Evolutionary conservation across 2,329 filamentous ascomycete species (phyloP), one percentile per base, ranked within the genome.

Genomic region (Apiospora pterosperma): DNA sequence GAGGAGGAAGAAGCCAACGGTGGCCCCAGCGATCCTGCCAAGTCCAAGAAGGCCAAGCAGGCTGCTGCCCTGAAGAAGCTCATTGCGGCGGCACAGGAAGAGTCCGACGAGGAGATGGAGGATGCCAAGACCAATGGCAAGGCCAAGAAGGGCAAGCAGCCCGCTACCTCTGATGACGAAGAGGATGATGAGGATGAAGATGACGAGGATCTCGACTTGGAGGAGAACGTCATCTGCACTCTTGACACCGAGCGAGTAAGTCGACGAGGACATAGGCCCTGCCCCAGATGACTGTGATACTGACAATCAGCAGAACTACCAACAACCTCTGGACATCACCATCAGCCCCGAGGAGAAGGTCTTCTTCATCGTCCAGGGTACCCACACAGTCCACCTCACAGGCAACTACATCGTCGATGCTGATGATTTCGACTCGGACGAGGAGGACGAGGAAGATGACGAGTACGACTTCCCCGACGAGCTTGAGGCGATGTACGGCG

Each of bases 171-270:
- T 2, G 73, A 72, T 63, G 74, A 76, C 55, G 73, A 76, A 2
- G 74, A 82, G 41, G 83, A 85, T 36, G 84, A 87, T 2, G 83
- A 87, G 14, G 84, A 87, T 36, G 86, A 90, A 63, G 85, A 87
- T 65, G 86, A 85, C 7, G 86, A 88, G 48, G 86, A 85, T 31
- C 79, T 86, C 62, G 88, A 93, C 74, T 82, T 95, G 62, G 93
- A 97, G 78, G 92, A 97, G 83, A 92, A 92, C 73, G 93, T 98
- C 71, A 82, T 99, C 73, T 99, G 96, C 88, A 99, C 96, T 67
- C 88, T 99, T 63, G 94, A 98, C 81, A 92, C 94, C 36, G 89
- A 93, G 79, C 92, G 90, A 83, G 96, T 97, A 89, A 78, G 86
- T 76, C 23, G n/a, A 10, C 12, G 11, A 31, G 23, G 64, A 64